Evolutionary conservation across 371 early-diverging fungal genomes (phyloP), one percentile per base, ranked within the genome.

Genomic region (Lichtheimia hyalospora): DNA sequence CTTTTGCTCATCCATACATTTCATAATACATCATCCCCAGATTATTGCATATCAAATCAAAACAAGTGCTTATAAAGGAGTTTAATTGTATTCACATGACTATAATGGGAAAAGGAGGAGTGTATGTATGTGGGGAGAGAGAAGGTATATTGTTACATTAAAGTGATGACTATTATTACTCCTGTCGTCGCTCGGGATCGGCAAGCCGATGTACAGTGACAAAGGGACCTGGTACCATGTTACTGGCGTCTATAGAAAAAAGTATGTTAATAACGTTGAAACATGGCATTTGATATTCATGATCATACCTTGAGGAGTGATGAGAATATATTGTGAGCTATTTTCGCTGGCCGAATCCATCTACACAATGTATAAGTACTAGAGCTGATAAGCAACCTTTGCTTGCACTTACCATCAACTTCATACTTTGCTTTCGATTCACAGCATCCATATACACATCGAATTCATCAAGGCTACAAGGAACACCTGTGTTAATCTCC

Each of bases 371-470:
- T 5, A 13, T 50, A 21, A 18, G 23, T 42, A 16, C 49, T 43
- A 40, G 39, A 43, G n/a, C 18, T 16, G 15, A 15, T 14, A 5
- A n/a, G 1, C 1, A 14, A 5, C 5, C 14, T 15, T 20, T 20
- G 20, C 5, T 23, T 41, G 6, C 3, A 21, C 70, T 60, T 73
- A 79, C 83, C 84, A 97, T 85, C 87, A 95, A 86, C 49, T 79
- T 68, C 91, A 95, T 96, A 41, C 87, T 88, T 54, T 92, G 85
- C n/a, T 80, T 77, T 21, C 98, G 88, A 67, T 98, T 98, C n/a
- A 96, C 96, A 3, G 94, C 93, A 73, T 98, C 99, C 99, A 99
- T 99, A 70, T 98, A 99, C 15, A 99, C 99, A 77, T 99, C 99
- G 84, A 97, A 99, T 84, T 99, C 99, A 77, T 99, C 99, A 64